phyloP scores from a whole-genome alignment of 768 basidiomycete species.

The Sarcodon sp. region DNA sequence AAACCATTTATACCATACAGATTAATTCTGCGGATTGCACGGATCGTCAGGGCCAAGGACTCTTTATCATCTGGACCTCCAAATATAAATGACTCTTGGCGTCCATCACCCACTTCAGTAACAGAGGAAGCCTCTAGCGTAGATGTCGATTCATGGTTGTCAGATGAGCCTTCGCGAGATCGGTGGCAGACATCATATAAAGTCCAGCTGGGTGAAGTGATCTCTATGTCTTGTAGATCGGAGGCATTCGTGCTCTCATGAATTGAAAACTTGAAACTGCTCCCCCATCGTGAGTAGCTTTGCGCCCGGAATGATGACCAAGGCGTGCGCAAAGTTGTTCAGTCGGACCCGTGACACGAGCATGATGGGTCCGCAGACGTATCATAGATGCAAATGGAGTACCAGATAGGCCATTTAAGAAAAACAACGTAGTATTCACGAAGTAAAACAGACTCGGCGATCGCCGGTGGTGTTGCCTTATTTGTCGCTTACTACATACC shows the following conservation, averaged over 20 bases:
- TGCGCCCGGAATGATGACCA: no score
- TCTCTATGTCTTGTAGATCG: background rate
- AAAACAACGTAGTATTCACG: no score
- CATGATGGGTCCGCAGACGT: no score
- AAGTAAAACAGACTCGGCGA: no score
- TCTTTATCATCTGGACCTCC: background rate
- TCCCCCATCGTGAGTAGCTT: no score
- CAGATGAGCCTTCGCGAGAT: background rate
- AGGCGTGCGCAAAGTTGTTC: no score
- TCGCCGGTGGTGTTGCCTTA: no score
- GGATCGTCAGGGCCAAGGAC: slow-evolving; percentile 34
- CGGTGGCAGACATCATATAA: background rate
- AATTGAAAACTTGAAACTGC: no score
- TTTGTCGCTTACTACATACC: no score
- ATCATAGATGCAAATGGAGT: no score
- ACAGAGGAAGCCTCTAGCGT: background rate
- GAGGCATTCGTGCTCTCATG: background rate
- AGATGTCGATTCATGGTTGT: background rate
- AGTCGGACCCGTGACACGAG: no score
- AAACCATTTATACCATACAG: slow-evolving; percentile 28
- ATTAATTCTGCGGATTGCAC: slow-evolving; percentile 45
- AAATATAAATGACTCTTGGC: slow-evolving; percentile 1
- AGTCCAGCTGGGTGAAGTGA: background rate
- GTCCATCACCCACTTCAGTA: background rate
- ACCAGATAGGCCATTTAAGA: no score